These are phyloP conservation scores for Dysphania ambrosioides DNA, from an alignment of 148 eudicot genomes.

Conservation along the genomic window DNA sequence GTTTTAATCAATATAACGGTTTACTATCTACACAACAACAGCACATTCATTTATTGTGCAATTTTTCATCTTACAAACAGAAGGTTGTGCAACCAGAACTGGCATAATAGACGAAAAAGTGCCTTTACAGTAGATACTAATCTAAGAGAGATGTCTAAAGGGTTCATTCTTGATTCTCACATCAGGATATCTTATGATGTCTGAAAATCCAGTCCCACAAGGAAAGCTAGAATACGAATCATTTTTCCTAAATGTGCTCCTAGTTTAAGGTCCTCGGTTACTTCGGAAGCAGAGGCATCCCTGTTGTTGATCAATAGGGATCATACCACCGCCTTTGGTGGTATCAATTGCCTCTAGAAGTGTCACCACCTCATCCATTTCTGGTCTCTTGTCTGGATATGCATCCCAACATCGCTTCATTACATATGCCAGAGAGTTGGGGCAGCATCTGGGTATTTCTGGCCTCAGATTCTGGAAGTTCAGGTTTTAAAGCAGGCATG, in stretches of 20 bases:
- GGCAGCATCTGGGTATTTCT: slow-evolving; percentile 89
- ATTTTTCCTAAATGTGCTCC: not conserved
- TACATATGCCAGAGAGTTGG: slow-evolving; percentile 66
- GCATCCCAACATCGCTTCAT: slow-evolving; percentile 95
- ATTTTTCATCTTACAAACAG: slow-evolving; percentile 17
- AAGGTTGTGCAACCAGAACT: slow-evolving; percentile 4
- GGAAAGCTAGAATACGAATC: slow-evolving; percentile 14
- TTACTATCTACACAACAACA: slow-evolving; percentile 15
- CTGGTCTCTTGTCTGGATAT: slow-evolving; percentile 82
- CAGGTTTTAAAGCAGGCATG: not conserved
- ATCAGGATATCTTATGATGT: slow-evolving; percentile 8
- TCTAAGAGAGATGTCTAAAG: slow-evolving; percentile 13
- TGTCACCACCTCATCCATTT: slow-evolving; percentile 78
- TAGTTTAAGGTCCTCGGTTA: slow-evolving; percentile 57
- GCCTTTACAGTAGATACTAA: slow-evolving; percentile 19
- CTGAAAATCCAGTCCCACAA: slow-evolving; percentile 1
- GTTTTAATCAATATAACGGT: not conserved
- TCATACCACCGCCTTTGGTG: slow-evolving; percentile 89
- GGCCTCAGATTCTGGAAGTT: slow-evolving; percentile 80
- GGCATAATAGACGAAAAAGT: slow-evolving; percentile 18
- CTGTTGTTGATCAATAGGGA: slow-evolving; percentile 63
- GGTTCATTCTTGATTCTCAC: not conserved
- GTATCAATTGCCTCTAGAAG: slow-evolving; percentile 83
- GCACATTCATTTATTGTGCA: slow-evolving; percentile 18
- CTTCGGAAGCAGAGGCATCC: slow-evolving; percentile 64